phyloP scores from a whole-genome alignment of 139 green algal genomes.

The Parachlorella kessleri region DNA sequence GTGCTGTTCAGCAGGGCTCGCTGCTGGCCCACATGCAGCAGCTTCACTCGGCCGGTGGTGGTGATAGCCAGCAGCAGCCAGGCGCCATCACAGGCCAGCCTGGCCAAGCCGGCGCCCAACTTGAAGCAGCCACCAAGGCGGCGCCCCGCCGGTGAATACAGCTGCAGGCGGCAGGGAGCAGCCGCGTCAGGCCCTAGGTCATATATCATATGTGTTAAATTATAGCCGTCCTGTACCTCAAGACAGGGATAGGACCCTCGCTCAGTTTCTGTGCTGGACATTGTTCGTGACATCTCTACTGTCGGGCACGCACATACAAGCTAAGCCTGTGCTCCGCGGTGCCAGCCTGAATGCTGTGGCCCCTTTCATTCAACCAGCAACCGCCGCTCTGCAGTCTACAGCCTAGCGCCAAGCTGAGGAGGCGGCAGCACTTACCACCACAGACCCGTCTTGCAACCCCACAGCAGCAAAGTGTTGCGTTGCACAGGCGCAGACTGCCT shows the following conservation, averaged over 20 bases:
- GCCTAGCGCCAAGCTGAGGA: no score
- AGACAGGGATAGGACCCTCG: no score
- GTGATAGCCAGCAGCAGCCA: conserved; percentile 50
- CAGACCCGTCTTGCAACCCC: conserved; percentile 19
- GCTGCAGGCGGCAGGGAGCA: conserved; percentile 20
- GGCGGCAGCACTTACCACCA: conserved; percentile 2
- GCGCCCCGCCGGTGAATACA: conserved; percentile 62
- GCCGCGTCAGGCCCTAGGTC: background rate
- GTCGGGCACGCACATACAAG: no score
- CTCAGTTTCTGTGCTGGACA: no score
- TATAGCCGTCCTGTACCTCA: no score
- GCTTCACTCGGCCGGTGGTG: conserved; percentile 30
- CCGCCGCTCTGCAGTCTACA: no score
- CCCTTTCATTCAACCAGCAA: no score
- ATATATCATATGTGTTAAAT: no score
- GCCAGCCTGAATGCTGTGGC: no score
- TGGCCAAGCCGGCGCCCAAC: conserved; percentile 43
- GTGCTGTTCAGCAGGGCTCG: conserved; percentile 18
- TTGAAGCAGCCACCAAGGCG: conserved; percentile 57
- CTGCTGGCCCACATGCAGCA: conserved; percentile 38
- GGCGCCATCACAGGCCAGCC: conserved; percentile 20
- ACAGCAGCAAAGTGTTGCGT: conserved; percentile 57
- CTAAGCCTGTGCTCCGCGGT: no score
- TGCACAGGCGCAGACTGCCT: conserved; percentile 43
- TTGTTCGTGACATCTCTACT: no score